Percentiles rank a stretch among this genome's conserved stretches.
These are phyloP conservation scores for Acanthamoeba healyi DNA, from an alignment of 208 protist species.

Conservation along the genomic window DNA sequence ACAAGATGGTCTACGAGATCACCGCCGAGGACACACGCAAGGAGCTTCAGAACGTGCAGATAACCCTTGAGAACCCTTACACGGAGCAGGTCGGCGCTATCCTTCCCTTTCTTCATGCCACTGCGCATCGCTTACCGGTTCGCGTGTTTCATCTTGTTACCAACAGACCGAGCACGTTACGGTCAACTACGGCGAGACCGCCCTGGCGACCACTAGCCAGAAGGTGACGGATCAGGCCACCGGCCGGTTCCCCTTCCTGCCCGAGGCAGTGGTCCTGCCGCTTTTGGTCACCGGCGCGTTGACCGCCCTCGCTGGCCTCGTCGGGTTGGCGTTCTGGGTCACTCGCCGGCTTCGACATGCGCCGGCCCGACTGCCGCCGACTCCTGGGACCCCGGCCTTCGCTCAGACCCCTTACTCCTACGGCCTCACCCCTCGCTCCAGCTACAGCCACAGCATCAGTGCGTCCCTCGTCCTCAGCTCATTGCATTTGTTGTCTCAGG, in stretches of 20 bases:
- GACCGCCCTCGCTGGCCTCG: neutral
- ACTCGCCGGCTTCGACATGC: neutral
- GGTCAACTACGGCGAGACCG: slow-evolving; percentile 16
- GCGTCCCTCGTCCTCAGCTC: neutral
- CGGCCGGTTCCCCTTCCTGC: neutral
- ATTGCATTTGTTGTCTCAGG: no score
- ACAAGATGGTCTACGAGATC: slow-evolving; percentile 39
- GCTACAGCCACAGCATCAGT: slow-evolving; percentile 14
- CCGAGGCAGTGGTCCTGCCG: neutral
- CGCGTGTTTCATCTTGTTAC: neutral
- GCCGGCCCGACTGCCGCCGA: neutral
- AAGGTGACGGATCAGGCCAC: neutral
- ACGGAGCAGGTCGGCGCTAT: neutral
- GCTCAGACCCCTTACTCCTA: neutral
- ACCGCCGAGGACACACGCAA: slow-evolving; percentile 6
- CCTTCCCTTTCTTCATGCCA: neutral
- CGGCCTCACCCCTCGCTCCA: neutral
- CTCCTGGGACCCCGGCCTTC: neutral
- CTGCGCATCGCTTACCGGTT: neutral
- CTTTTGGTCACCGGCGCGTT: neutral
- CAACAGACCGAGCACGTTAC: neutral
- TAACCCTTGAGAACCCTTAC: slow-evolving; percentile 6
- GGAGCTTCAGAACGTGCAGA: slow-evolving; percentile 9
- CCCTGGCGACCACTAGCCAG: neutral
- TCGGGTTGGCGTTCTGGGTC: neutral